Evolutionary conservation across 305 asterid species (phyloP), one percentile per base, ranked within the genome.

Genomic region (Plantago coronopus): DNA sequence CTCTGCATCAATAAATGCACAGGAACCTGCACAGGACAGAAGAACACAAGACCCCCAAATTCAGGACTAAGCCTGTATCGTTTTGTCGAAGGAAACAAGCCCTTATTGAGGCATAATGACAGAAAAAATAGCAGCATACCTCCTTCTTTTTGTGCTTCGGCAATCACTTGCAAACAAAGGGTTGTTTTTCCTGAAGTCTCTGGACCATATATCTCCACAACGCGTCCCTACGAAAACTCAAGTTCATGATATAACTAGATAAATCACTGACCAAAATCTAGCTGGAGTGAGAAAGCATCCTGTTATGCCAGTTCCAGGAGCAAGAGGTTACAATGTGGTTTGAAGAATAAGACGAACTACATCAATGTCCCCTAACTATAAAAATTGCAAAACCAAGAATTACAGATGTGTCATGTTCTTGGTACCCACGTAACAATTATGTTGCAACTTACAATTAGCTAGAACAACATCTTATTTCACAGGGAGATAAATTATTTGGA

Each of bases 1-100:
- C 82, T 93, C 97, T 61, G 99, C 97, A 75, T 93, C 99, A 69
- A 93, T 93, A 62, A 89, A 93, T 64, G 85, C 95, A 68, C 99
- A 89, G 67, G 79, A 85, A 15, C 97, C 97, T 94, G 70, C 48
- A 54, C 44, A 38, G 16, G 44, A 38, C 8, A 37, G 13, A 1
- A 9, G 42, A 9, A 38, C 55, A 53, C 48, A 7, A 57, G 57
- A 61, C 61, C 54, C 54, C 31, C 20, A 29, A 44, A 40, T 16
- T 31, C 19, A 16, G 59, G 34, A 65, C 4, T 38, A 38, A 38
- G 44, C 44, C 44, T 4, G 2, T 42, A 20, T 58, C 3, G 16
- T 40, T 13, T 16, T 16, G 16, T 13, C 2, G 37, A 11, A 17
- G 18, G 10, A 43, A 37, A 43, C 37, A 6, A 55, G 15, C 44